These are phyloP conservation scores for Babesia divergens DNA, from an alignment of 169 alveolate species.

Conservation along the genomic window DNA sequence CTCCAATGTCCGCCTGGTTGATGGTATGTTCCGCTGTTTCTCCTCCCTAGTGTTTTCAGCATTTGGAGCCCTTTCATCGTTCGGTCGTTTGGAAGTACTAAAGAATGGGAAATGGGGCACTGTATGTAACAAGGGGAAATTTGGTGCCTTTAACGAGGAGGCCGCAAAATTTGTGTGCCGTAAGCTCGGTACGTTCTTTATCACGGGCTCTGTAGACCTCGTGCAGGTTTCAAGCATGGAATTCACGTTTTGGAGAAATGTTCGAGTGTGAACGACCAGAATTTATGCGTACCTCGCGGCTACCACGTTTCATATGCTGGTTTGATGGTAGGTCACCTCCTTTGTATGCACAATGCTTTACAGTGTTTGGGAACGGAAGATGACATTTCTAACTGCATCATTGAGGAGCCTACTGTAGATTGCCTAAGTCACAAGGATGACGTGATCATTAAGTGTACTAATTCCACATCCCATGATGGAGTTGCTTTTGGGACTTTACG, in stretches of 20 bases:
- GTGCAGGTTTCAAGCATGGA: conserved; percentile 78
- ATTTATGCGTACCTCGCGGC: conserved; percentile 79
- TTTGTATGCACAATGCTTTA: neutral
- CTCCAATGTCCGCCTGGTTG: conserved; percentile 84
- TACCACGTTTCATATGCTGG: conserved; percentile 81
- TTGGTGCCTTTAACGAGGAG: conserved; percentile 69
- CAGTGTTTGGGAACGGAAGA: conserved; percentile 79
- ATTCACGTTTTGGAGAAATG: conserved; percentile 74
- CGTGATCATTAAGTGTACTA: conserved; percentile 80
- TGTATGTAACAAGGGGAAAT: conserved; percentile 76
- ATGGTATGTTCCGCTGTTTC: conserved; percentile 63
- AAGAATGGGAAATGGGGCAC: conserved; percentile 75
- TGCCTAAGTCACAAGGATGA: conserved; percentile 79
- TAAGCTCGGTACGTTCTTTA: conserved; percentile 63
- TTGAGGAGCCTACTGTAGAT: conserved; percentile 78
- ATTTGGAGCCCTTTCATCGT: conserved; percentile 76
- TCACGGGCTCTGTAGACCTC: neutral
- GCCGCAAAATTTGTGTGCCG: conserved; percentile 82
- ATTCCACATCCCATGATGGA: conserved; percentile 63
- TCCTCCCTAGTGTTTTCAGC: neutral
- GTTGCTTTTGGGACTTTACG: conserved; percentile 76
- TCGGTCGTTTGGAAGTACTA: conserved; percentile 81
- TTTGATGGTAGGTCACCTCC: conserved; percentile 13
- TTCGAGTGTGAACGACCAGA: conserved; percentile 72
- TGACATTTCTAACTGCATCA: conserved; percentile 70